A percentile compares a stretch with the other conserved stretches of the same genome.
These are phyloP conservation scores for Boletus insuetus DNA, from an alignment of 768 basidiomycete genomes.

Conservation along the genomic window DNA sequence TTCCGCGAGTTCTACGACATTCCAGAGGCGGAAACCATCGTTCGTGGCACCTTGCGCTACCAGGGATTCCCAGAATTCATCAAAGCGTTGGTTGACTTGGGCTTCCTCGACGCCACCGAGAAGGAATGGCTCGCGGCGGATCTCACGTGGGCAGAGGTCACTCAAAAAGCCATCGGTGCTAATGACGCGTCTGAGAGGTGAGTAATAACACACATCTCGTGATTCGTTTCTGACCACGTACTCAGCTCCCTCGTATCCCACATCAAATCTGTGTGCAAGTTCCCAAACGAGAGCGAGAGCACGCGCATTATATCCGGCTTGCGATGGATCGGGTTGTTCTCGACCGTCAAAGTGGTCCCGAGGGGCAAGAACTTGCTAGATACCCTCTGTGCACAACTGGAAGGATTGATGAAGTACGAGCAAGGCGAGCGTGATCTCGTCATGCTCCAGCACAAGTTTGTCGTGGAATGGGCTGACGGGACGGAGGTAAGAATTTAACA, in stretches of 20 bases:
- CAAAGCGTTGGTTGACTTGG: constrained; percentile 79
- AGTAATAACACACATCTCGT: not conserved
- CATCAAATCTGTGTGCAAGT: constrained; percentile 66
- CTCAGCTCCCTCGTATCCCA: constrained; percentile 67
- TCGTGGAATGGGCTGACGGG: constrained; percentile 87
- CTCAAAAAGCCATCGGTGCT: constrained; percentile 69
- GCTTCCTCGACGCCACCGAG: constrained; percentile 74
- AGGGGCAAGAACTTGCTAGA: constrained; percentile 82
- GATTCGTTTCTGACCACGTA: not conserved
- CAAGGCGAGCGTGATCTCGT: constrained; percentile 91
- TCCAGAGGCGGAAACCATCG: constrained; percentile 88
- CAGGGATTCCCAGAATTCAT: constrained; percentile 98
- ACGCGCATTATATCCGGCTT: constrained; percentile 84
- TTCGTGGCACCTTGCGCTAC: constrained; percentile 92
- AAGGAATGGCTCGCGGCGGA: constrained; percentile 77
- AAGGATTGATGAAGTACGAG: constrained; percentile 90
- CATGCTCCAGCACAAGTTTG: constrained; percentile 98
- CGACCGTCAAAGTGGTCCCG: constrained; percentile 55
- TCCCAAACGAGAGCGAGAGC: constrained; percentile 69
- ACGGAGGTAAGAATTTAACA: constrained; percentile 43
- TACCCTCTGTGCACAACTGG: constrained; percentile 88
- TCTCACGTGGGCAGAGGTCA: constrained; percentile 83
- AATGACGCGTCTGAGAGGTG: constrained; percentile 69
- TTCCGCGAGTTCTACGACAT: constrained; percentile 93
- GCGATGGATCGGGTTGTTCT: constrained; percentile 93